Percentiles rank a stretch among this genome's conserved stretches.
phyloP scores from a whole-genome alignment of 805 yeast genomes.

The Schizosaccharomyces japonicus region DNA sequence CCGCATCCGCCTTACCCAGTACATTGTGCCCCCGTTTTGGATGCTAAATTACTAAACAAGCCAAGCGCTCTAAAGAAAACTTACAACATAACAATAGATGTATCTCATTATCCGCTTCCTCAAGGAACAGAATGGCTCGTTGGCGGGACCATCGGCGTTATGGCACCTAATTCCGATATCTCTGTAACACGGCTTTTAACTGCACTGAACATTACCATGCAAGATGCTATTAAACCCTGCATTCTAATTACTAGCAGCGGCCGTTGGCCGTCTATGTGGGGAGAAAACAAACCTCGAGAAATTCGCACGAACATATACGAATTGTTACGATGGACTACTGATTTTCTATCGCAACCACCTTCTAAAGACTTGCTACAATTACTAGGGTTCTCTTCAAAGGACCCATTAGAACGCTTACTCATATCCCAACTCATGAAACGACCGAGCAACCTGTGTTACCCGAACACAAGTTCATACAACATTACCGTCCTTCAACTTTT shows the following conservation, averaged over 20 bases:
- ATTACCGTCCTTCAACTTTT: background rate
- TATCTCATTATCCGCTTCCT: conserved; percentile 12
- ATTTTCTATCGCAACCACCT: conserved; percentile 10
- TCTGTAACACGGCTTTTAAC: conserved; percentile 11
- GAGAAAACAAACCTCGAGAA: conserved; percentile 11
- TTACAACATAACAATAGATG: conserved; percentile 13
- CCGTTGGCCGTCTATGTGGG: conserved; percentile 15
- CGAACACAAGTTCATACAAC: background rate
- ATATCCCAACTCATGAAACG: conserved; percentile 11
- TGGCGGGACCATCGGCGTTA: conserved; percentile 14
- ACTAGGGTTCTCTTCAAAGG: conserved; percentile 9
- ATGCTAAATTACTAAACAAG: conserved; percentile 10
- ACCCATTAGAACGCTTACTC: conserved; percentile 7
- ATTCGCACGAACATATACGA: conserved; percentile 10
- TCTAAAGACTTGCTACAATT: conserved; percentile 10
- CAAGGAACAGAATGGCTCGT: conserved; percentile 14
- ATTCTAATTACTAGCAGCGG: conserved; percentile 10
- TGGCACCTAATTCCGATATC: conserved; percentile 11
- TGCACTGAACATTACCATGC: conserved; percentile 6
- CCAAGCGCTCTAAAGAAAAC: conserved; percentile 12
- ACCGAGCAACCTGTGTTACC: too few species aligned
- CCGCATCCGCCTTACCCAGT: conserved; percentile 13
- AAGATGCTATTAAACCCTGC: conserved; percentile 5
- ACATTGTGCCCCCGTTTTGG: conserved; percentile 10
- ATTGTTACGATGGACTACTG: conserved; percentile 12